phyloP scores from a whole-genome alignment of 768 basidiomycete genomes.

The Tulasnella sp. region DNA sequence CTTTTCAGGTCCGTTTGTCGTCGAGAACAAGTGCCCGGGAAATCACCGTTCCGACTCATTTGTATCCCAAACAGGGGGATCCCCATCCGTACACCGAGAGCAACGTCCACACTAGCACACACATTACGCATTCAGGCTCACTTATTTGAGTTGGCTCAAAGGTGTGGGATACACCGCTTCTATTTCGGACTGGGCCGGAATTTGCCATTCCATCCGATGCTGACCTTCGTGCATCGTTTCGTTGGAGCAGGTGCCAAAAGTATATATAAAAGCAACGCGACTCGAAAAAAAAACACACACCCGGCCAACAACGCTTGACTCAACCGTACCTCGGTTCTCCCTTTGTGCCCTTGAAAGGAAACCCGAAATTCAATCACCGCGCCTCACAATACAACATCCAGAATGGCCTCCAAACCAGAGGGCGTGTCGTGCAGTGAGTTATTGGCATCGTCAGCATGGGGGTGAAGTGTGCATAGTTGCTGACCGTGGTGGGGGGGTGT shows the following conservation, averaged over 20 bases:
- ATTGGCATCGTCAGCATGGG: not conserved
- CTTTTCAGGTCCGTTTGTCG: not conserved
- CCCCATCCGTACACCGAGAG: not conserved
- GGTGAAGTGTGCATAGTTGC: not conserved
- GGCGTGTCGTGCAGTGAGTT: conserved; percentile 15
- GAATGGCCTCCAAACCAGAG: not conserved
- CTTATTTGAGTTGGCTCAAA: not conserved
- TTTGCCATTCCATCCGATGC: not conserved
- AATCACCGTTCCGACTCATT: not conserved
- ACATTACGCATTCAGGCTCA: not conserved
- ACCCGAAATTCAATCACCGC: not conserved
- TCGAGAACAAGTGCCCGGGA: not conserved
- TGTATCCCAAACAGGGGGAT: not conserved
- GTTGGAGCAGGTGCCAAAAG: not conserved
- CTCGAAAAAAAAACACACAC: not conserved
- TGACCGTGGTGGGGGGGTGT: not conserved
- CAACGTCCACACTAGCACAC: not conserved
- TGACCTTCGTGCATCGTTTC: not conserved
- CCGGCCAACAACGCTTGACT: not conserved
- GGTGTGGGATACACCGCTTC: not conserved
- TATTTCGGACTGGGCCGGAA: not conserved
- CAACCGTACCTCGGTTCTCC: not conserved
- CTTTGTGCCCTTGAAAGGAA: conserved; percentile 5
- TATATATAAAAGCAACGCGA: not conserved
- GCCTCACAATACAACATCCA: not conserved